Percentiles rank a stretch among this genome's conserved stretches.
These are phyloP conservation scores for Apiotrichum gracile DNA, from an alignment of 1,284 basidiomycete species.

Conservation along the genomic window DNA sequence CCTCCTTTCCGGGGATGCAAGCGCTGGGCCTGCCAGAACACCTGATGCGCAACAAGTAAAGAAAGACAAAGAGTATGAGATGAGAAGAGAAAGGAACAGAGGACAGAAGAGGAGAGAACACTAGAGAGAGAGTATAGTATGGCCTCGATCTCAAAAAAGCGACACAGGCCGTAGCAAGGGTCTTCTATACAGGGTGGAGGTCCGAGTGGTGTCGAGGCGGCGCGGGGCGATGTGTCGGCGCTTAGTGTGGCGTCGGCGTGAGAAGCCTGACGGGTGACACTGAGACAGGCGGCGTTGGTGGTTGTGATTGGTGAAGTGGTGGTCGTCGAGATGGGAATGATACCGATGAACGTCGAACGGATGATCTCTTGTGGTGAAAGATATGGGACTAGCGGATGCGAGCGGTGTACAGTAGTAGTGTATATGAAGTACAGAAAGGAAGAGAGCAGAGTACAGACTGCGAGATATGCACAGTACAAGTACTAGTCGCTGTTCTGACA, in stretches of 20 bases:
- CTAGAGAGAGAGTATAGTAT: too few species aligned
- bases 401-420: too few species aligned
- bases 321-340: neutral
- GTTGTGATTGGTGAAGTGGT: neutral
- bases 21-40: neutral
- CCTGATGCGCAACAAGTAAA: neutral
- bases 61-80: neutral
- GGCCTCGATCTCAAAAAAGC: neutral
- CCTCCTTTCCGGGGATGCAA: neutral
- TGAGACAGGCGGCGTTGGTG: neutral
- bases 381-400: too few species aligned
- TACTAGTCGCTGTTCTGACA: too few species aligned
- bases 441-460: too few species aligned
- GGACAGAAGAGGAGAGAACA: neutral
- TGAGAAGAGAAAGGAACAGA: neutral
- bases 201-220: neutral
- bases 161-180: neutral
- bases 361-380: neutral
- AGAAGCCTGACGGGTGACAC: neutral
- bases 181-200: neutral
- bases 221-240: neutral
- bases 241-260: neutral
- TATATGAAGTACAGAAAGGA: too few species aligned
- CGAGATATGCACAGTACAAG: too few species aligned
- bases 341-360: neutral